phyloP scores from a whole-genome alignment of 495 filamentous ascomycete species.

The Penicillium goetzii region DNA sequence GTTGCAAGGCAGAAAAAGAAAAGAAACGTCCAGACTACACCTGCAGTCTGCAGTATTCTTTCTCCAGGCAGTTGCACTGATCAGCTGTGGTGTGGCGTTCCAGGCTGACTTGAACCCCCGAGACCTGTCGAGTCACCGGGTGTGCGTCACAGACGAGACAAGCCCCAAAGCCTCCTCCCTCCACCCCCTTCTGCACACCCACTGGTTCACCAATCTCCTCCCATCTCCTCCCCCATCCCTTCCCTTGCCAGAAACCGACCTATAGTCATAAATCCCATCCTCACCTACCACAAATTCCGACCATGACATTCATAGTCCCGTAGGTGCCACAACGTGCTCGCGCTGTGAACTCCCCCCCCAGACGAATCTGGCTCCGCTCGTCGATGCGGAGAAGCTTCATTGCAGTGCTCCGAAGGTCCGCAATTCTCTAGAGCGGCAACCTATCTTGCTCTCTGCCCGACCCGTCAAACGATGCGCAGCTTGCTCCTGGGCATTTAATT shows the following conservation, averaged over 20 bases:
- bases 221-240: slow-evolving; percentile 21
- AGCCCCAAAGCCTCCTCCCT: slow-evolving; percentile 10
- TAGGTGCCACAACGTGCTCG: slow-evolving; percentile 35
- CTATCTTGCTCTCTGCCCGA: slow-evolving; percentile 16
- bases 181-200: slow-evolving; percentile 9
- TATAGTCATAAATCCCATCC: slow-evolving; percentile 26
- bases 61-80: slow-evolving; percentile 10
- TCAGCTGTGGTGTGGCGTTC: slow-evolving; percentile 28
- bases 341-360: slow-evolving; percentile 30
- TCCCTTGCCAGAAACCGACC: background rate
- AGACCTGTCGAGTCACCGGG: slow-evolving; percentile 37
- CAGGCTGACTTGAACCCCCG: slow-evolving; percentile 27
- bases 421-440: slow-evolving; percentile 11
- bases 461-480: slow-evolving; percentile 30
- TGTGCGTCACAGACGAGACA: slow-evolving; percentile 35
- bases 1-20: slow-evolving; percentile 7
- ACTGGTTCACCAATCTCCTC: slow-evolving; percentile 13
- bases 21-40: background rate
- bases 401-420: slow-evolving; percentile 36
- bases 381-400: slow-evolving; percentile 53
- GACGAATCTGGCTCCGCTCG: slow-evolving; percentile 20
- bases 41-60: background rate
- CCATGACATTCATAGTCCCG: slow-evolving; percentile 19
- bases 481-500: slow-evolving; percentile 24
- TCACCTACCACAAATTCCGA: slow-evolving; percentile 16